Conservation (phyloP, 2,329 filamentous ascomycete genomes). For the Alternaria novae-zelandiae region DNA sequence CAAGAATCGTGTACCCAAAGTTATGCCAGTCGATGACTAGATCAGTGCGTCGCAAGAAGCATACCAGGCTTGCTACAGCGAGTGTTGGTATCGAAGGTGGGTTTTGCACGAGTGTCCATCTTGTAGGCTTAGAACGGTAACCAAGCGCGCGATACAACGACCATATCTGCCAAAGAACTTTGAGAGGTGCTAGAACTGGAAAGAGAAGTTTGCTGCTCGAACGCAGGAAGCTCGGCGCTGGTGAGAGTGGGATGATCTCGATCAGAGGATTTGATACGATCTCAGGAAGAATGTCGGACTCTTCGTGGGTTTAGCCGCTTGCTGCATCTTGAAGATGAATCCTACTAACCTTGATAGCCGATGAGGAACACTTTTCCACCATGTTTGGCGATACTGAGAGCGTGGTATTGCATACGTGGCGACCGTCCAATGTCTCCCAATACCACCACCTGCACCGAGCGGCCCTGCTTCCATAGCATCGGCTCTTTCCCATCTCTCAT, state of each 20-base stretch:
- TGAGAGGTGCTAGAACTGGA: constrained; percentile 77
- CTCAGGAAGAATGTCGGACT: constrained; percentile 81
- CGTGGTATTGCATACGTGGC: constrained; percentile 98
- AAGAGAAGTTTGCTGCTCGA: constrained; percentile 76
- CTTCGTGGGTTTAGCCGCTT: constrained; percentile 49
- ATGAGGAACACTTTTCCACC: constrained; percentile 83
- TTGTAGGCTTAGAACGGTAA: constrained; percentile 74
- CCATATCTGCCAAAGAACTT: constrained; percentile 82
- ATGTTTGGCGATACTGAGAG: constrained; percentile 84
- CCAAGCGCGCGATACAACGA: constrained; percentile 74
- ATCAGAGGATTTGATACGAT: constrained; percentile 73
- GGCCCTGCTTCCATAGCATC: constrained; percentile 44
- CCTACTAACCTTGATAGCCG: constrained; percentile 75
- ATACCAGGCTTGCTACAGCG: constrained; percentile 73
- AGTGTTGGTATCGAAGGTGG: constrained; percentile 94
- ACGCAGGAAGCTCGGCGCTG: constrained; percentile 70
- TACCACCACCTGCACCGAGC: constrained; percentile 81
- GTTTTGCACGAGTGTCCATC: constrained; percentile 91
- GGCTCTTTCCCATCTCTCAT: constrained; percentile 30
- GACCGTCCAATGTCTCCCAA: constrained; percentile 94
- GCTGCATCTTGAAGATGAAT: neutral
- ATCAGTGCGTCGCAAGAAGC: constrained; percentile 77
- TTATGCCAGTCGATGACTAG: constrained; percentile 99
- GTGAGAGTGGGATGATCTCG: constrained; percentile 71
- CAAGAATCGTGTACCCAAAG: constrained; percentile 94